Evolutionary conservation across 495 filamentous ascomycete species (phyloP), one percentile per base, ranked within the genome.

Genomic region (Hypoxylon fragiforme): DNA sequence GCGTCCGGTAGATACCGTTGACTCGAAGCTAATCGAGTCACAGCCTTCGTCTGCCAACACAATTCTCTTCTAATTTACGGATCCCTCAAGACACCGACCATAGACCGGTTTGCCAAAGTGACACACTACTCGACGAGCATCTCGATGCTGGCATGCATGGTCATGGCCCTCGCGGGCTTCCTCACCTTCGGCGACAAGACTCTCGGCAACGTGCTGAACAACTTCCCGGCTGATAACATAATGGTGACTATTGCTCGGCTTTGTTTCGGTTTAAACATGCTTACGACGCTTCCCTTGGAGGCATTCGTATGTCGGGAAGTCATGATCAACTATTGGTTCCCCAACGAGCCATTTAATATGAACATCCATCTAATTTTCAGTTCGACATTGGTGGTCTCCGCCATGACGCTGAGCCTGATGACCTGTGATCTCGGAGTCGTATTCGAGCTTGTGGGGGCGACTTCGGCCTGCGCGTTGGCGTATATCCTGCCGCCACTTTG

Each of bases 21-120:
- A 62, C 24, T 37, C 3, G 34, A 6, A 13, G 71, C 82, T 68
- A 64, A 62, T 20, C 11, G 12, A 9, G n/a, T 0, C 3, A 11
- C 59, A 91, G 89, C 90, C 44, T 95, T 95, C 61, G 90, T 95
- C 54, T 95, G 90, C 72, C 80, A 98, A 67, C 94, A 98, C 68
- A 98, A 97, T 71, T 92, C 88, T 45, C 87, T 98, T 53, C 76
- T 98, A 21, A 98, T 98, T 65, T 98, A 98, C 71, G 92, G 91
- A 57, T 97, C 94, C 9, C 81, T 98, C 56, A 87, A 90, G 68
- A 95, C 84, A 21, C 94, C 94, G 8, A 98, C 94, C 2, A 81
- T 98, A 54, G 91, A 97, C 76, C 89, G 95, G 40, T 98, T 98
- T 73, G 73, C 92, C 20, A 81, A 68, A 20, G 91, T 98, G 32